phyloP scores from a whole-genome alignment of 257 asterid species.

The Plectranthus barbatus region DNA sequence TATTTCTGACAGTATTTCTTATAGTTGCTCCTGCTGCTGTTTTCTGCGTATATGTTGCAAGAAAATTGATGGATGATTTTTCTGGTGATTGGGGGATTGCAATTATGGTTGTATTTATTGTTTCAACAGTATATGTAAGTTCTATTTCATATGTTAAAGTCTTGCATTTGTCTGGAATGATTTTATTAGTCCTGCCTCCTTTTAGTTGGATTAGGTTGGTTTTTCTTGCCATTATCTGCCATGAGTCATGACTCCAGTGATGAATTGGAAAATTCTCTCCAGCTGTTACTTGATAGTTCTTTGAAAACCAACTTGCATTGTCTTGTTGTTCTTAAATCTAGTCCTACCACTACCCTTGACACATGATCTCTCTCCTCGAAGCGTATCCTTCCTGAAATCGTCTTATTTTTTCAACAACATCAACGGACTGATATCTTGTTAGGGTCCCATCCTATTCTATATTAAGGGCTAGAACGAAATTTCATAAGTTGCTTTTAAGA shows the following conservation, averaged over 20 bases:
- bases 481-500: slow-evolving; percentile 1
- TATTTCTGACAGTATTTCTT: slow-evolving; percentile 49
- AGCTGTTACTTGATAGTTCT: slow-evolving; percentile 1
- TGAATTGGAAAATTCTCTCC: background rate
- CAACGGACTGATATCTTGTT: background rate
- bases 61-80: slow-evolving; percentile 59
- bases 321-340: background rate
- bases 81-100: slow-evolving; percentile 61
- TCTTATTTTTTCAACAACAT: background rate
- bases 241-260: too few relatives aligned
- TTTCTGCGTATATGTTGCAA: slow-evolving; percentile 59
- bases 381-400: background rate
- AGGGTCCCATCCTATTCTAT: background rate
- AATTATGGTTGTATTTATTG: slow-evolving; percentile 38
- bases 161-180: background rate
- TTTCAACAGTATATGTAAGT: slow-evolving; percentile 69
- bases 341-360: background rate
- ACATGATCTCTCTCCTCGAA: background rate
- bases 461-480: too few relatives aligned
- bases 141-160: background rate
- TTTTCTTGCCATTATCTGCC: background rate
- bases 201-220: slow-evolving; percentile 1
- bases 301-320: background rate
- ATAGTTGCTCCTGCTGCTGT: slow-evolving; percentile 63
- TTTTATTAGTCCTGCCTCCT: background rate